phyloP scores from a whole-genome alignment of 352 stramenopile genomes.

The Thraustochytrium sp. region DNA sequence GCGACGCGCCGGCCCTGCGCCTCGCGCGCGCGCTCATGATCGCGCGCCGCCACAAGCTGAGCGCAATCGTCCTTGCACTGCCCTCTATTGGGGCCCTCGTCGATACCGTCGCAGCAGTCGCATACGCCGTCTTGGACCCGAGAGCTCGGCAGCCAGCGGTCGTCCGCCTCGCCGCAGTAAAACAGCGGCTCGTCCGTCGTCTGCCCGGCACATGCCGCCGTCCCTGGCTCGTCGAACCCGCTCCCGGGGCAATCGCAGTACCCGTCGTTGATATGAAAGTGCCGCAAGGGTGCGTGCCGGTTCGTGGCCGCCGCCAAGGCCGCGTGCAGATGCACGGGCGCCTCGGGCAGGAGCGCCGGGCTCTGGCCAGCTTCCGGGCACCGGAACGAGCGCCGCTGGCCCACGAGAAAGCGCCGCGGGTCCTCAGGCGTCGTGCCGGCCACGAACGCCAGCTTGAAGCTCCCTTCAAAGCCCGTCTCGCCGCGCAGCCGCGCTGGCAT shows the following conservation, averaged over 20 bases:
- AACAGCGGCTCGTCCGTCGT: constrained; percentile 40
- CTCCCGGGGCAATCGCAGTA: constrained; percentile 82
- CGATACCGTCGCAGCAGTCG: constrained; percentile 94
- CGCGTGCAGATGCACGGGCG: no score
- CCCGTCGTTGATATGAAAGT: constrained; percentile 65
- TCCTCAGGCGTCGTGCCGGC: background rate
- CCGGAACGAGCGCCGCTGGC: background rate
- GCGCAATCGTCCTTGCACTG: background rate
- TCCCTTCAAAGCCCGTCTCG: background rate
- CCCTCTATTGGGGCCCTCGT: constrained; percentile 60
- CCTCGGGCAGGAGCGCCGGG: no score
- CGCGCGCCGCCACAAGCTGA: background rate
- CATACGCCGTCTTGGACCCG: constrained; percentile 84
- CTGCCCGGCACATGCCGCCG: constrained; percentile 44
- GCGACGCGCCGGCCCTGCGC: background rate
- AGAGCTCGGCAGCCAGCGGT: constrained; percentile 48
- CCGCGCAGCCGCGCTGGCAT: background rate
- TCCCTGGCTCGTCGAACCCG: constrained; percentile 79
- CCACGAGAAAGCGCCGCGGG: background rate
- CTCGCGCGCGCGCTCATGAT: background rate
- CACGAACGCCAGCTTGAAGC: background rate
- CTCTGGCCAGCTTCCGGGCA: background rate
- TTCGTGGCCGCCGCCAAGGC: no score
- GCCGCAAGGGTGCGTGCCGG: background rate
- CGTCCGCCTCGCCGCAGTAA: constrained; percentile 41